Evolutionary conservation across 2,329 filamentous ascomycete genomes (phyloP).

Genomic region (Helicocarpus griseus): DNA sequence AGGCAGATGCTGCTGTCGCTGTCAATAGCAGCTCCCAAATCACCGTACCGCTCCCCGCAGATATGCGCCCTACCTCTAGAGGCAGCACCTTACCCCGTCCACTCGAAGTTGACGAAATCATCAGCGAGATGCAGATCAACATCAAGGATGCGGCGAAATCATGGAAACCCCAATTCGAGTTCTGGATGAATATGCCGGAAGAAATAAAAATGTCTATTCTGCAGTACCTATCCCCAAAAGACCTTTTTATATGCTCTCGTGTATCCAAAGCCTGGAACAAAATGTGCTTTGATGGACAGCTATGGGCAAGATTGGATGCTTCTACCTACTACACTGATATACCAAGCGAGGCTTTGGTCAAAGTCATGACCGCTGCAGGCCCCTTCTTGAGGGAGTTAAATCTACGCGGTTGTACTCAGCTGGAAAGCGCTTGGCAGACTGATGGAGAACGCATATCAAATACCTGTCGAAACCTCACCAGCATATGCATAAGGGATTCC

Average conservation of each 20-base stretch:
- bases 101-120: conserved; percentile 22
- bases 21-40: conserved; percentile 29
- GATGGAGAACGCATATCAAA: conserved; percentile 62
- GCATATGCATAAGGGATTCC: conserved; percentile 82
- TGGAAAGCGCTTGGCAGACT: conserved; percentile 68
- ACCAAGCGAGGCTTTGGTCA: conserved; percentile 69
- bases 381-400: conserved; percentile 89
- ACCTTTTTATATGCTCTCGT: conserved; percentile 67
- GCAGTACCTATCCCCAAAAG: conserved; percentile 63
- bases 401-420: conserved; percentile 79
- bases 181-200: conserved; percentile 72
- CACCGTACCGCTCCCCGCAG: conserved; percentile 55
- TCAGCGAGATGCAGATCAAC: background rate
- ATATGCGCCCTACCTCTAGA: conserved; percentile 43
- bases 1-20: conserved; percentile 36
- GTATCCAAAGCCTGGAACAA: conserved; percentile 70
- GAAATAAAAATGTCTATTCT: conserved; percentile 76
- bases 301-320: conserved; percentile 79
- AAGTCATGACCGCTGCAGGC: conserved; percentile 74
- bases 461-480: conserved; percentile 76
- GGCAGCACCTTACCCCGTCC: conserved; percentile 7
- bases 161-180: conserved; percentile 38
- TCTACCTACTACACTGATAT: conserved; percentile 83
- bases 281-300: conserved; percentile 86
- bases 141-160: conserved; percentile 19